These are phyloP conservation scores for Gaertneriomyces sp. DNA, from an alignment of 192 early-diverging fungal species.

Conservation along the genomic window DNA sequence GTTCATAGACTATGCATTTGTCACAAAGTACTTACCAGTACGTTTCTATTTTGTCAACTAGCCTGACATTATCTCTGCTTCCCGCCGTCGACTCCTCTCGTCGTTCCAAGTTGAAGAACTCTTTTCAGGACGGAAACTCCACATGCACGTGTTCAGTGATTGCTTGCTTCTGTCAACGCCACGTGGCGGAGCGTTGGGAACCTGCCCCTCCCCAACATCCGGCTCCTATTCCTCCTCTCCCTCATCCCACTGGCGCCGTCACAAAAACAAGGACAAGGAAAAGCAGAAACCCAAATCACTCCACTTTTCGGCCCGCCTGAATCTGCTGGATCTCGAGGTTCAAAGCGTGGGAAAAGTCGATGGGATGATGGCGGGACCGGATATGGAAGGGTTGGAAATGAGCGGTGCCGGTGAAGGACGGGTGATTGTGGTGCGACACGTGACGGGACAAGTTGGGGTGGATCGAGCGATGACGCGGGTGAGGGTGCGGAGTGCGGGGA, in stretches of 20 bases:
- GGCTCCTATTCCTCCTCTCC: not conserved
- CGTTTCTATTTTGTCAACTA: not conserved
- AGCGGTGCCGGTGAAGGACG: not conserved
- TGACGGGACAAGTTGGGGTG: too few species aligned
- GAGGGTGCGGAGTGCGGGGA: too few species aligned
- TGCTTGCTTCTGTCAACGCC: slow-evolving; percentile 29
- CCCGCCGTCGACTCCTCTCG: slow-evolving; percentile 19
- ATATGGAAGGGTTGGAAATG: not conserved
- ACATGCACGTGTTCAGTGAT: slow-evolving; percentile 32
- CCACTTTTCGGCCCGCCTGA: slow-evolving; percentile 10
- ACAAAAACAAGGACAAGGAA: slow-evolving; percentile 16
- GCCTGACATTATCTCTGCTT: slow-evolving; percentile 30
- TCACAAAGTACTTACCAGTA: not conserved
- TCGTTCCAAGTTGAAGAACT: slow-evolving; percentile 24
- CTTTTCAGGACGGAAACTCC: slow-evolving; percentile 18
- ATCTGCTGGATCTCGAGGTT: slow-evolving; percentile 14
- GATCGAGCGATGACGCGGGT: too few species aligned
- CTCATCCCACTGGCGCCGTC: not conserved
- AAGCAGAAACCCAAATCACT: slow-evolving; percentile 3
- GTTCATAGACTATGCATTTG: not conserved
- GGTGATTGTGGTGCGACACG: not conserved
- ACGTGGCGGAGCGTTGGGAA: not conserved
- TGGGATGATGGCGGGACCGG: not conserved
- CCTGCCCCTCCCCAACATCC: not conserved
- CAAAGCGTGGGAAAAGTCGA: slow-evolving; percentile 18